phyloP scores from a whole-genome alignment of 2,329 filamentous ascomycete species.

The Lachnellula willkommii region DNA sequence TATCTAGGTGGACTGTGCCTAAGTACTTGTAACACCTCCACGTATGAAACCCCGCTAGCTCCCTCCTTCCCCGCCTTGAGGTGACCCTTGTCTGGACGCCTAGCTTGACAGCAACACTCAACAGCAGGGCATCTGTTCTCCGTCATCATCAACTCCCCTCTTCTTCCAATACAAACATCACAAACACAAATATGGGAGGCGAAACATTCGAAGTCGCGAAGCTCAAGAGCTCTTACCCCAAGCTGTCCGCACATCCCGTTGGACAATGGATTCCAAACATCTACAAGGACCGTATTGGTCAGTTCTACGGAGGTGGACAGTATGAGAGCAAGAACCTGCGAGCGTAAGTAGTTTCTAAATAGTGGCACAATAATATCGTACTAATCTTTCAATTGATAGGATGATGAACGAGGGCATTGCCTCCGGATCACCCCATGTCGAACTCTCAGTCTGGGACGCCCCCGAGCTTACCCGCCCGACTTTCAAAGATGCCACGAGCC shows the following conservation, averaged over 20 bases:
- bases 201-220: conserved; percentile 25
- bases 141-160: conserved; percentile 3
- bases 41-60: neutral
- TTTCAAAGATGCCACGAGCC: conserved; percentile 74
- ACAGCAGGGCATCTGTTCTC: neutral
- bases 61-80: neutral
- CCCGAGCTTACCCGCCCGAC: conserved; percentile 73
- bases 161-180: conserved; percentile 10
- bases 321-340: conserved; percentile 71
- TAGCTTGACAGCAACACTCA: conserved; percentile 4
- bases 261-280: conserved; percentile 81
- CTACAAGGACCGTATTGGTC: conserved; percentile 75
- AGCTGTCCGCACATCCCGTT: conserved; percentile 40
- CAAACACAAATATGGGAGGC: conserved; percentile 30
- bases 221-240: conserved; percentile 29
- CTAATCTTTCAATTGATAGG: conserved; percentile 34
- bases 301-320: conserved; percentile 75
- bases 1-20: no score
- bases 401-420: conserved; percentile 66
- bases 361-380: neutral
- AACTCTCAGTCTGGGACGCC: conserved; percentile 80
- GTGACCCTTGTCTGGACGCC: conserved; percentile 1
- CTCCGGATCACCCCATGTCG: conserved; percentile 69
- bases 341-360: conserved; percentile 47
- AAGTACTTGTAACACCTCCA: no score